Percentiles rank a stretch among this genome's conserved stretches.
These are phyloP conservation scores for Sarcodon sp. DNA, from an alignment of 768 basidiomycete genomes.

Conservation along the genomic window DNA sequence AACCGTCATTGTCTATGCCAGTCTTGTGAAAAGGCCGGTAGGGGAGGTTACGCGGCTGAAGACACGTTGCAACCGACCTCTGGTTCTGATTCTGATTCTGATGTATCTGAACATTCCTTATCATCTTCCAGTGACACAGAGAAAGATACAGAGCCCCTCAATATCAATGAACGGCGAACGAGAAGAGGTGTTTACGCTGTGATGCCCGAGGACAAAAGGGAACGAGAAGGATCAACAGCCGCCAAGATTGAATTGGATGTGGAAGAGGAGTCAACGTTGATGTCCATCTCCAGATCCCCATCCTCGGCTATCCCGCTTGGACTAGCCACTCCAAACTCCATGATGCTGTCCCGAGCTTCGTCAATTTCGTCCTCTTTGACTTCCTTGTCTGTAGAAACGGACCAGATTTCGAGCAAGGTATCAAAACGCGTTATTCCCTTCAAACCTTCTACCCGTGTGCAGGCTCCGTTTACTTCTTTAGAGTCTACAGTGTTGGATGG, in stretches of 20 bases:
- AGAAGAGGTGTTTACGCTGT: constrained; percentile 75
- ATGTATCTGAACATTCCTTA: constrained; percentile 25
- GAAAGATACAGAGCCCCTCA: constrained; percentile 19
- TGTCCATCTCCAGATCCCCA: too few species aligned
- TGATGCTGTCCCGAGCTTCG: too few species aligned
- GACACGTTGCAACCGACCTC: constrained; percentile 26
- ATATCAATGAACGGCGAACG: constrained; percentile 71
- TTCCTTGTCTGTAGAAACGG: too few species aligned
- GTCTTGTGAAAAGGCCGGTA: constrained; percentile 67
- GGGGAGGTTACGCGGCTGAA: constrained; percentile 59
- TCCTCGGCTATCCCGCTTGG: too few species aligned
- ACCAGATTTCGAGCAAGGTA: too few species aligned
- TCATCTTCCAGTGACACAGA: constrained; percentile 1
- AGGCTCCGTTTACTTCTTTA: background rate
- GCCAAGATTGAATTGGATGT: constrained; percentile 43
- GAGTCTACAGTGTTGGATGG: background rate
- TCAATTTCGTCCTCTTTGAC: too few species aligned
- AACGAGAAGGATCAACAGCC: constrained; percentile 42
- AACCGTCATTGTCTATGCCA: constrained; percentile 76
- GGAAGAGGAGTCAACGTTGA: constrained; percentile 25
- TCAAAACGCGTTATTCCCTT: too few species aligned
- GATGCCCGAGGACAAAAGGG: constrained; percentile 31
- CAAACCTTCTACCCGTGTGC: too few species aligned
- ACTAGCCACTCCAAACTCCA: too few species aligned
- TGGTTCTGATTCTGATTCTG: constrained; percentile 33